These are phyloP conservation scores for Suhomyces bribrorum DNA, from an alignment of 1,139 yeast species.

Conservation along the genomic window DNA sequence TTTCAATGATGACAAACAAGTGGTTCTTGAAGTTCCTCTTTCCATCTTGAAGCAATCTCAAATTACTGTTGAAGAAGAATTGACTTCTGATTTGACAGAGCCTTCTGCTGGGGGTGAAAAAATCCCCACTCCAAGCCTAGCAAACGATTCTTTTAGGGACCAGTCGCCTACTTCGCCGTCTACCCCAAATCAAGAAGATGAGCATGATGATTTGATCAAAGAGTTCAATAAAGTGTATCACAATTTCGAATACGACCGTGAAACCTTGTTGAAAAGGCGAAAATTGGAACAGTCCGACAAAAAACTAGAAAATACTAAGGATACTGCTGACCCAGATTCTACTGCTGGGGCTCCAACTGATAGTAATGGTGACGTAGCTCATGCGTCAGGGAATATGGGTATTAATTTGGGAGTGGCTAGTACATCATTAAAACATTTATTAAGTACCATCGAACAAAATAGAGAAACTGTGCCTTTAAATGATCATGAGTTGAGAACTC, in stretches of 20 bases:
- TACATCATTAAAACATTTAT: conserved; percentile 77
- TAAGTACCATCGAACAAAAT: conserved; percentile 74
- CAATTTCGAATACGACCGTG: conserved; percentile 79
- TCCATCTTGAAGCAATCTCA: conserved; percentile 21
- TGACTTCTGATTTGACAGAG: conserved; percentile 12
- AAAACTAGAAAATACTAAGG: conserved; percentile 51
- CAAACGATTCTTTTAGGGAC: conserved; percentile 8
- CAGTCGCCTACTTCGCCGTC: conserved; percentile 5
- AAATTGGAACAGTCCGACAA: conserved; percentile 80
- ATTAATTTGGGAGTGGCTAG: conserved; percentile 75
- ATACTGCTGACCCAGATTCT: conserved; percentile 5
- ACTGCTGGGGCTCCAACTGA: conserved; percentile 3
- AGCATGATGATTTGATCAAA: conserved; percentile 40
- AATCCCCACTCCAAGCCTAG: conserved; percentile 2
- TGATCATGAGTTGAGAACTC: conserved; percentile 81
- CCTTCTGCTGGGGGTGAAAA: conserved; percentile 8
- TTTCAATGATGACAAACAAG: conserved; percentile 30
- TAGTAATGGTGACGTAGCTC: conserved; percentile 7
- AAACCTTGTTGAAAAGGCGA: conserved; percentile 72
- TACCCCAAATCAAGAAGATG: conserved; percentile 25
- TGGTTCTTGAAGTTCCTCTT: conserved; percentile 34
- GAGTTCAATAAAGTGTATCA: conserved; percentile 69
- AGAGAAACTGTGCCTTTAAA: conserved; percentile 73
- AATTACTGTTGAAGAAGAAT: conserved; percentile 8
- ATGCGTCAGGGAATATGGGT: conserved; percentile 22